Evolutionary conservation across 2,329 filamentous ascomycete species (phyloP), one percentile per base, ranked within the genome.

Genomic region (Botrytis tulipae): DNA sequence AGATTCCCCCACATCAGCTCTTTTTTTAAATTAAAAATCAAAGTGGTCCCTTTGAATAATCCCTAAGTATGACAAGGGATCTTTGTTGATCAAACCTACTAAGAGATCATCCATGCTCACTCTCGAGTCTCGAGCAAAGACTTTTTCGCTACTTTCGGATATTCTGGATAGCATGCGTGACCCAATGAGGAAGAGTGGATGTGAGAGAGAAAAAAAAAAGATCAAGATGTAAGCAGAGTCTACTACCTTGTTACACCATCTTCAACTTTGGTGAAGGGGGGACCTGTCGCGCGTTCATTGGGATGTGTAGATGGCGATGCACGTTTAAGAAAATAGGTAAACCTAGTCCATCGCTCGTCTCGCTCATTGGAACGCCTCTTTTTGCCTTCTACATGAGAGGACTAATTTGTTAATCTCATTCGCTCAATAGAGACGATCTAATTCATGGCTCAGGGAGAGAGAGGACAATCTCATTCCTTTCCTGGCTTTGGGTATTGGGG

Each of bases 31-130:
- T 51, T 67, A 46, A 65, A 46, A 46, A 3, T 10, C 40, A 46
- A 8, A 46, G 61, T 44, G 61, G n/a, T 46, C 60, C 60, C 60
- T 63, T 44, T 29, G 61, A 65, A 22, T 32, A 46, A 46, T n/a
- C 9, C 32, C 14, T 5, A 51, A 4, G 32, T 12, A 9, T 12
- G 32, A 67, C 62, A 16, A 42, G 62, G 62, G 8, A 32, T 51
- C 63, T 67, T 67, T 67, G 63, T 67, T 67, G 63, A 67, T 67
- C 63, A 67, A 51, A 67, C 63, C 44, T 37, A 51, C 63, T 37
- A 51, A 37, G 22, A 4, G 10, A 51, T 25, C 7, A 67, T 37
- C 63, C 63, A 67, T 67, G 44, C 48, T n/a, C 42, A 37, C 32
- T 29, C 42, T 16, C 32, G 32, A 32, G 22, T 29, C 42, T 16